phyloP scores from a whole-genome alignment of 2,329 filamentous ascomycete species.

The Penicillium sp. region DNA sequence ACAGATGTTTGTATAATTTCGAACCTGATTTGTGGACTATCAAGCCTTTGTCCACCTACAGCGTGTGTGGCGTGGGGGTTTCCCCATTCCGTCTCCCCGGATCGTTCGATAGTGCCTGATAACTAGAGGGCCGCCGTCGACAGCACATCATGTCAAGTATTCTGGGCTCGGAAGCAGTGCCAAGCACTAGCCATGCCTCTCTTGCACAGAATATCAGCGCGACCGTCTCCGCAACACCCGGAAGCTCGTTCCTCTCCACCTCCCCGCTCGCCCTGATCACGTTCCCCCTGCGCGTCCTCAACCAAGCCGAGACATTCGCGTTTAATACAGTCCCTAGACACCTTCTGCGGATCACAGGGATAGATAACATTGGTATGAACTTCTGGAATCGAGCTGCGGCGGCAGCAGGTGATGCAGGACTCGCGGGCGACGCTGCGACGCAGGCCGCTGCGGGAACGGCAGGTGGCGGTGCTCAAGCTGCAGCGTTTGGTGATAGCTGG shows the following conservation, averaged over 20 bases:
- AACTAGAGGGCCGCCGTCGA: constrained; percentile 1
- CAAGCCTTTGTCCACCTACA: background rate
- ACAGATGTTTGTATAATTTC: background rate
- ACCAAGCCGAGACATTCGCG: constrained; percentile 40
- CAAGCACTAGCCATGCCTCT: constrained; percentile 26
- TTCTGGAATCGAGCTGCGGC: constrained; percentile 27
- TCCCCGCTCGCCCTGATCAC: constrained; percentile 39
- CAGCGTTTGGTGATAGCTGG: constrained; percentile 38
- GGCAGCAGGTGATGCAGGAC: constrained; percentile 20
- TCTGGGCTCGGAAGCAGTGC: constrained; percentile 20
- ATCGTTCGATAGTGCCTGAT: constrained; percentile 22
- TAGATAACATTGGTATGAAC: constrained; percentile 31
- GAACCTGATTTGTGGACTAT: background rate
- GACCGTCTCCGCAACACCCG: constrained; percentile 21
- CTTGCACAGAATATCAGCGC: constrained; percentile 26
- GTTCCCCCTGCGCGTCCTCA: constrained; percentile 42
- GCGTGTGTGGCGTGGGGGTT: constrained; percentile 12
- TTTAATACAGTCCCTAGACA: constrained; percentile 41
- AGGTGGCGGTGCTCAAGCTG: constrained; percentile 37
- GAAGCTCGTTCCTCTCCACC: constrained; percentile 28
- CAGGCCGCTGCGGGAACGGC: constrained; percentile 40
- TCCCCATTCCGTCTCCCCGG: constrained; percentile 24
- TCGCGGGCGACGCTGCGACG: constrained; percentile 47
- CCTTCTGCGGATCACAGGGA: constrained; percentile 33
- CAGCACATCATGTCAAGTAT: constrained; percentile 31